Evolutionary conservation across 2,329 filamentous ascomycete genomes (phyloP).

Genomic region (Aulographum hederae): DNA sequence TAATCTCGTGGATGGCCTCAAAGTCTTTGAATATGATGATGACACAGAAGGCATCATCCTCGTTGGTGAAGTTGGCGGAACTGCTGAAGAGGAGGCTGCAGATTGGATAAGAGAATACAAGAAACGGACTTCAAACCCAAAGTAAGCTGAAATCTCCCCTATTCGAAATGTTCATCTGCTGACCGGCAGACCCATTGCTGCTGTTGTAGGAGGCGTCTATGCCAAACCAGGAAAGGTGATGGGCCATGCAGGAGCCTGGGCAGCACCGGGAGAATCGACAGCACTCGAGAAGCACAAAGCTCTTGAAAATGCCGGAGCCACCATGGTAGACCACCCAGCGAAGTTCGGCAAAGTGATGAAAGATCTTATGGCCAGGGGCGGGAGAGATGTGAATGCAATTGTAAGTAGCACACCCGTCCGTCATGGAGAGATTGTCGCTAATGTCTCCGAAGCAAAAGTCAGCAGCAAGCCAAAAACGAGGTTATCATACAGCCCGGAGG

Average conservation of each 20-base stretch:
- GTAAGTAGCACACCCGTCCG: background rate
- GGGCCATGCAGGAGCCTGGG: conserved; percentile 65
- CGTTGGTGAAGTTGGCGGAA: conserved; percentile 55
- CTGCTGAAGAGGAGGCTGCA: conserved; percentile 51
- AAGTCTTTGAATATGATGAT: conserved; percentile 45
- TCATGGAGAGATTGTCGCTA: too few species aligned
- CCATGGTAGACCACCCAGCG: conserved; percentile 58
- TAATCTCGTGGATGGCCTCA: conserved; percentile 51
- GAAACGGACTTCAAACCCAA: conserved; percentile 37
- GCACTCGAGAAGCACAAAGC: conserved; percentile 47
- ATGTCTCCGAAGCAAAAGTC: conserved; percentile 14
- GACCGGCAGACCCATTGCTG: conserved; percentile 45
- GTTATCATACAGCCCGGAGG: conserved; percentile 20
- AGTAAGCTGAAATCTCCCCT: conserved; percentile 27
- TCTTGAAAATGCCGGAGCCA: conserved; percentile 46
- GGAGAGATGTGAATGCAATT: conserved; percentile 14
- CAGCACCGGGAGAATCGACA: conserved; percentile 44
- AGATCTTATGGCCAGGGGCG: conserved; percentile 30
- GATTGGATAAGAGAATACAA: conserved; percentile 54
- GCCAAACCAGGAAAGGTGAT: conserved; percentile 49
- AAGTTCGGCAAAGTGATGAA: conserved; percentile 56
- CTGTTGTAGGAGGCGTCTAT: conserved; percentile 47
- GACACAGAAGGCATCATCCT: conserved; percentile 55
- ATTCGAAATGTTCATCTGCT: conserved; percentile 1
- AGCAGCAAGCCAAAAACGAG: conserved; percentile 28